These are phyloP conservation scores for Mycena leptocephala DNA, from an alignment of 768 basidiomycete species.

Conservation along the genomic window DNA sequence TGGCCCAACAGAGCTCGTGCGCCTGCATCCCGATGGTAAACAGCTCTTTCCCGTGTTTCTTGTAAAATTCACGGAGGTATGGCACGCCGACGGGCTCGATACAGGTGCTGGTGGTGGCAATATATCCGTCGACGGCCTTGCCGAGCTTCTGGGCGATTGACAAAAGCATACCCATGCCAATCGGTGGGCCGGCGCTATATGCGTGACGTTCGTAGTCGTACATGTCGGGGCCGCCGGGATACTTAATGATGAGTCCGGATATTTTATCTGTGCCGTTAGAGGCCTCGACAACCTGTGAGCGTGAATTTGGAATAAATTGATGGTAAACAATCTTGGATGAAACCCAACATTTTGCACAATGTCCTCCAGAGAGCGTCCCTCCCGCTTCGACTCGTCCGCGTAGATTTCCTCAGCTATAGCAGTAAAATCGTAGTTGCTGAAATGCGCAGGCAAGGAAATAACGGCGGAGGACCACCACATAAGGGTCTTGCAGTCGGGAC, in stretches of 20 bases:
- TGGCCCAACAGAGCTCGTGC: neutral
- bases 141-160: neutral
- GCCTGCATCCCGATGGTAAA: conserved; percentile 16
- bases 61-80: neutral
- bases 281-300: neutral
- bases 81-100: conserved; percentile 20
- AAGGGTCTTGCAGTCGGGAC: conserved; percentile 28
- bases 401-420: conserved; percentile 15
- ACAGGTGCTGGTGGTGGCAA: neutral
- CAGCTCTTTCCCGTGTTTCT: neutral
- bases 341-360: conserved; percentile 15
- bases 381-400: conserved; percentile 10
- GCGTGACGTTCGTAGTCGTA: conserved; percentile 29
- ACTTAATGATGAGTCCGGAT: neutral
- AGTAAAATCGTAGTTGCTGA: conserved; percentile 24
- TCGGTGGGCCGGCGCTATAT: neutral
- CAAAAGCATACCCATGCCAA: neutral
- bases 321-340: too few relatives aligned
- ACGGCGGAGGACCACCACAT: neutral
- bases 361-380: conserved; percentile 6
- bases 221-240: conserved; percentile 26
- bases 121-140: neutral
- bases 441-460: neutral
- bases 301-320: neutral
- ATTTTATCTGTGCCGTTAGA: conserved; percentile 28